phyloP scores from a whole-genome alignment of 176 grass and related monocot species.

The Oryza glumipatula region DNA sequence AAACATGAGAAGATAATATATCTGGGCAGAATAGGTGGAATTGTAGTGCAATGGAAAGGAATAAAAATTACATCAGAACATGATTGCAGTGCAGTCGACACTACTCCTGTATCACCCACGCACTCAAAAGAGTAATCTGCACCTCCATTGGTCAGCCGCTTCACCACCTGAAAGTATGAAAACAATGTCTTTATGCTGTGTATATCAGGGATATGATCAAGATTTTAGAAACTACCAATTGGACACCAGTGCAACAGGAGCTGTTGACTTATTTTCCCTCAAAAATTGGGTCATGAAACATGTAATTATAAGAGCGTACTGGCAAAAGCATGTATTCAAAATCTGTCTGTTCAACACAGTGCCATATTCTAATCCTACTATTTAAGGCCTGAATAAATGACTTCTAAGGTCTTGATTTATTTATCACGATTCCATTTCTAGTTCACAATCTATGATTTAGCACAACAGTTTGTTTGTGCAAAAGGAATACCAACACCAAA shows the following conservation, averaged over 20 bases:
- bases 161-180: constrained; percentile 65
- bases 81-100: constrained; percentile 83
- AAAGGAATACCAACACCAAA: neutral
- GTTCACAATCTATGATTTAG: neutral
- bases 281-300: neutral
- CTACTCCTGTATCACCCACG: constrained; percentile 81
- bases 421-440: neutral
- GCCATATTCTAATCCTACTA: neutral
- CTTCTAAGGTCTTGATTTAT: constrained; percentile 6
- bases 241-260: neutral
- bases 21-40: constrained; percentile 40
- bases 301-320: constrained; percentile 6
- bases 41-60: neutral
- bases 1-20: constrained; percentile 26
- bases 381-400: neutral
- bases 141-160: constrained; percentile 81
- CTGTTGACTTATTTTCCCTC: neutral
- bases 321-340: neutral
- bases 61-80: constrained; percentile 82
- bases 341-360: constrained; percentile 11
- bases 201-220: neutral
- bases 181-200: neutral
- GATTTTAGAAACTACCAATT: neutral
- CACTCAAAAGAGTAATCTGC: constrained; percentile 97
- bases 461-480: constrained; percentile 13